These are phyloP conservation scores for Pichia deserticola DNA, from an alignment of 805 yeast genomes.

Conservation along the genomic window DNA sequence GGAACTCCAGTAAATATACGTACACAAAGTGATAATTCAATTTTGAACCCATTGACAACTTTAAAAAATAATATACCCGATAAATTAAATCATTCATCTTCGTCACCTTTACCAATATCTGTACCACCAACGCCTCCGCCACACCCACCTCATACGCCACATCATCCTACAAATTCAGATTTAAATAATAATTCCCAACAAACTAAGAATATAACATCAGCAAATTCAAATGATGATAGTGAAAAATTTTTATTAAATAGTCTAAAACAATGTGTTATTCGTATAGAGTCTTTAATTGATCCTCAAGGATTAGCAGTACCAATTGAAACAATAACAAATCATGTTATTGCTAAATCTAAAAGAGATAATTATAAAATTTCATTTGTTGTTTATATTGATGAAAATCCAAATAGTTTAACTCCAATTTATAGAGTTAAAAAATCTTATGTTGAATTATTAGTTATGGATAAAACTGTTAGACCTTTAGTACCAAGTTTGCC, in stretches of 20 bases:
- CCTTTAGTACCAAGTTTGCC: constrained; percentile 28
- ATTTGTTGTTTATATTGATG: constrained; percentile 57
- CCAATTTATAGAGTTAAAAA: constrained; percentile 62
- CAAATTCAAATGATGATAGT: constrained; percentile 5
- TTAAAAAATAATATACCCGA: constrained; percentile 4
- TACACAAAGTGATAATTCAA: not conserved
- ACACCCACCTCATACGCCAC: not conserved
- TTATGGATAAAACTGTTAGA: constrained; percentile 56
- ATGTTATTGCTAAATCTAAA: constrained; percentile 16
- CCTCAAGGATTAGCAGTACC: constrained; percentile 16
- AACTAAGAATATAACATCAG: not conserved
- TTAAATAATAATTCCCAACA: not conserved
- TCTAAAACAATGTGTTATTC: constrained; percentile 24
- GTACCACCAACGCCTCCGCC: not conserved
- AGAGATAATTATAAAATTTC: constrained; percentile 54
- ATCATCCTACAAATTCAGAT: not conserved
- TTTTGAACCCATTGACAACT: constrained; percentile 4
- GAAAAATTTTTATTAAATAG: constrained; percentile 24
- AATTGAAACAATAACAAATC: constrained; percentile 14
- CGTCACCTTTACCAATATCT: not conserved
- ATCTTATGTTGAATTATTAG: constrained; percentile 48
- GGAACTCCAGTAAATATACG: not conserved
- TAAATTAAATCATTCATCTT: not conserved
- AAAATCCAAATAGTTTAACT: constrained; percentile 46
- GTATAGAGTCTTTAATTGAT: constrained; percentile 27